Evolutionary conservation across 306 rosid species (phyloP), one percentile per base, ranked within the genome.

Genomic region (Elaeagnus macrophylla): DNA sequence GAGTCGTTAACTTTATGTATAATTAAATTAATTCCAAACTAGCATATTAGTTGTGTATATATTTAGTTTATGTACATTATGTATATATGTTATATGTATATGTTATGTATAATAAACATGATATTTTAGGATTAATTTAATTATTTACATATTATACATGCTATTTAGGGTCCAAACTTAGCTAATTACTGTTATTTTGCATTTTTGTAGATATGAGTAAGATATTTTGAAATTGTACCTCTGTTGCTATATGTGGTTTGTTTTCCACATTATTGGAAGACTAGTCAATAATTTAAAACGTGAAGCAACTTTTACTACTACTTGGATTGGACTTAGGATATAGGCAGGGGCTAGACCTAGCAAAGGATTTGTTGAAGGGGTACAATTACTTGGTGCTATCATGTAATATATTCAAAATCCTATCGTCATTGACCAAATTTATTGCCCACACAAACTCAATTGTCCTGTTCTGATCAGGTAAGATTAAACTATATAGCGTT

Each of bases 241-340:
- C 32, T 25, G n/a, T n/a, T n/a, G n/a, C n/a, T 25, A 41, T 9
- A 10, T 9, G 14, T 44, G 48, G 17, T 15, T 45, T 45, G 8
- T 5, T 43, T 57, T 57, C 25, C 32, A 25, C 20, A 57, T 41
- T 25, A 32, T 57, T 2, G 42, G 62, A 6, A 57, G 62, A 15
- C 48, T 57, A 1, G 52, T n/a, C 11, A 57, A 57, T 18, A 51
- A 57, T 40, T 44, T 44, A 57, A 57, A 57, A 20, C 45, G 62
- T 57, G 41, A 44, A 40, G 5, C 42, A 4, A 6, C 45, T n/a
- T 57, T 57, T 37, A 57, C 14, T 8, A 41, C 41, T 5, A 46
- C 42, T 0, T n/a, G 13, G 32, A 14, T 25, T 20, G 43, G 62
- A 7, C 7, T 57, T 35, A 43, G 62, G 19, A 32, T 57, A 5